A percentile compares a stretch with the other conserved stretches of the same genome.
phyloP scores from a whole-genome alignment of 2,329 filamentous ascomycete genomes.

The Sporothrix humicola region DNA sequence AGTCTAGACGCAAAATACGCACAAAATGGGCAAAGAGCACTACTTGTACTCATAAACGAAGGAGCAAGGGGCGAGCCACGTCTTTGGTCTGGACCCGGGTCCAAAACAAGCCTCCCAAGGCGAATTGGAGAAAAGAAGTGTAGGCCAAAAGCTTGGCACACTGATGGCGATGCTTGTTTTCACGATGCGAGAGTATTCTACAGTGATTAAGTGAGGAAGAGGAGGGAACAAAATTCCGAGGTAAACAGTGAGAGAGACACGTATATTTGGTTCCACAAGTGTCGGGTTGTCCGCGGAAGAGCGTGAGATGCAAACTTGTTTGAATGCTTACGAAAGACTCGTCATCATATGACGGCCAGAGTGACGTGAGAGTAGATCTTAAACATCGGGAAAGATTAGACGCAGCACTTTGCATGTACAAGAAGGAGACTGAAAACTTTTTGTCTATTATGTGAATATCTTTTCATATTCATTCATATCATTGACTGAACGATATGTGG shows the following conservation, averaged over 20 bases:
- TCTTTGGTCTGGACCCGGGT: background rate
- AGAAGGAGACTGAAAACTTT: background rate
- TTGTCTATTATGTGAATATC: conserved; percentile 9
- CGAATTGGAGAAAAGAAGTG: background rate
- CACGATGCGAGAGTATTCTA: too few relatives aligned
- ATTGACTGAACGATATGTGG: background rate
- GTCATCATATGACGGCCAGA: background rate
- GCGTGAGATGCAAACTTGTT: background rate
- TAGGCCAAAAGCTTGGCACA: background rate
- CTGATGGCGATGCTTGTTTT: too few relatives aligned
- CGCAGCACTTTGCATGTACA: background rate
- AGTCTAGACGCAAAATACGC: background rate
- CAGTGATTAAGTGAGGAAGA: background rate
- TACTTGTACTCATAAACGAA: background rate
- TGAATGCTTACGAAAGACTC: background rate
- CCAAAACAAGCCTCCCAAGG: background rate
- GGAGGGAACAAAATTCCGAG: background rate
- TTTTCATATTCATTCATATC: conserved; percentile 1
- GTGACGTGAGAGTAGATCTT: background rate
- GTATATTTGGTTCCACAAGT: background rate
- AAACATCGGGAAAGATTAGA: background rate
- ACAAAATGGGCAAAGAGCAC: background rate
- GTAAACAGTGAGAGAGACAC: too few relatives aligned
- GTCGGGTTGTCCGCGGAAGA: background rate
- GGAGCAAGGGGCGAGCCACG: background rate